Base-by-base conservation (phyloP, 2,329 filamentous ascomycete genomes). In the Xylaria sp. region DNA sequence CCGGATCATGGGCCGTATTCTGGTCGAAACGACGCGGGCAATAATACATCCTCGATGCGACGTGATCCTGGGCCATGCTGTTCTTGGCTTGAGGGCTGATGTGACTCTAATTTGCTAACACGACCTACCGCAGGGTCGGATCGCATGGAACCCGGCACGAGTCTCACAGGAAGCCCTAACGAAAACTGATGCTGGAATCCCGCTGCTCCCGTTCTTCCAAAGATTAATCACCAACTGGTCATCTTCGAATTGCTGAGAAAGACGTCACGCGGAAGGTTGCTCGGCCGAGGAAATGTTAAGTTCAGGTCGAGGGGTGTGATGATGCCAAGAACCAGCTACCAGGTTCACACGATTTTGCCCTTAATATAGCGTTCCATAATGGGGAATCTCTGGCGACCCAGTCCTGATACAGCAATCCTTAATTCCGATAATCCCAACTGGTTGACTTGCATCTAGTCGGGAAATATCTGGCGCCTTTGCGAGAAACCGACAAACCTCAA, bases 331-430 rank as follows among this genome's bases (percentile, higher is more conserved):
- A 16, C 51, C 37, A 55, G 27, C 12, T 35, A 40, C 37, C 44
- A 21, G 25, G 60, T 55, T 29, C 44, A 16, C 23, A 58, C 54
- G 37, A 10, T 5, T 25, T 42, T 25, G 5, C 27, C 9, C 3
- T 59, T 29, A 2, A n/a, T 29, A 27, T 47, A 60, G n/a, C 25
- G 40, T 60, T 47, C 29, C 57, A 48, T 13, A 21, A 35, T 44
- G 32, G 32, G 40, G 37, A 47, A 42, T n/a, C 53, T 37, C 18
- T 37, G 13, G 29, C 48, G 29, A 29, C 16, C 6, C 16, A 32
- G 25, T 48, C 66, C 59, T 60, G 37, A 69, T 66, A 32, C 32
- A 66, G 63, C 23, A 66, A 69, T 42, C 40, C 29, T 27, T 69
- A 69, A 69, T 35, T 55, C 66, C 66, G 66, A 66, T 5, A 27